Percentiles rank a stretch among this genome's conserved stretches.
Evolutionary conservation across 2,329 filamentous ascomycete species (phyloP).

Genomic region (Penicillium janthinellum): DNA sequence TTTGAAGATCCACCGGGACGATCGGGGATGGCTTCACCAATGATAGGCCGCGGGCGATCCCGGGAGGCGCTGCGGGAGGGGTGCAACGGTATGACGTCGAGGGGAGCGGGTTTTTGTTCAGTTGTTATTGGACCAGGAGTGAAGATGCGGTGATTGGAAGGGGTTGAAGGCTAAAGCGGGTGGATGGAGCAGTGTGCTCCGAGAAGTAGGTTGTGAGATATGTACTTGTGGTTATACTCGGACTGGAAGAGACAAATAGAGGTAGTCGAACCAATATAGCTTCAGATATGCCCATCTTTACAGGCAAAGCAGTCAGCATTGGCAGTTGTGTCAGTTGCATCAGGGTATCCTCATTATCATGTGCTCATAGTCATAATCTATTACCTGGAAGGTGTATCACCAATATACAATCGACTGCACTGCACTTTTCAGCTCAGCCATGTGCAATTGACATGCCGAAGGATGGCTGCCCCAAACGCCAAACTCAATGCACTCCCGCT

Average conservation of each 20-base stretch:
- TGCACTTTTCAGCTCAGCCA: neutral
- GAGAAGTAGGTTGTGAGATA: neutral
- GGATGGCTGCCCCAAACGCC: neutral
- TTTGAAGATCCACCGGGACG: neutral
- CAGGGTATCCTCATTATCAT: neutral
- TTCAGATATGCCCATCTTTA: neutral
- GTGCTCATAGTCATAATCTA: neutral
- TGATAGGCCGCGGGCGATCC: constrained; percentile 13
- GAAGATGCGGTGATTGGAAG: constrained; percentile 2
- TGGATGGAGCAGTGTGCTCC: constrained; percentile 25
- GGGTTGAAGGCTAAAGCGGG: neutral
- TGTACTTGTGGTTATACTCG: neutral
- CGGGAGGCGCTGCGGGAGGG: constrained; percentile 6
- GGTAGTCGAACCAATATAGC: too few relatives aligned
- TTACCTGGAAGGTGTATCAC: neutral
- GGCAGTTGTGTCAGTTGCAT: neutral
- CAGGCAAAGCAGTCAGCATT: neutral
- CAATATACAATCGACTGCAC: neutral
- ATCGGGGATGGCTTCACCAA: constrained; percentile 8
- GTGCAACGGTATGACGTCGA: constrained; percentile 35
- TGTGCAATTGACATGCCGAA: neutral
- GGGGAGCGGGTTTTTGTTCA: neutral
- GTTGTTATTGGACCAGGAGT: neutral
- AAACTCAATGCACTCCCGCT: constrained; percentile 14
- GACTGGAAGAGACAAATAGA: neutral